A percentile compares a stretch with the other conserved stretches of the same genome.
Conservation (phyloP, 257 asterid genomes). For the Nicotiana noctiflora region DNA sequence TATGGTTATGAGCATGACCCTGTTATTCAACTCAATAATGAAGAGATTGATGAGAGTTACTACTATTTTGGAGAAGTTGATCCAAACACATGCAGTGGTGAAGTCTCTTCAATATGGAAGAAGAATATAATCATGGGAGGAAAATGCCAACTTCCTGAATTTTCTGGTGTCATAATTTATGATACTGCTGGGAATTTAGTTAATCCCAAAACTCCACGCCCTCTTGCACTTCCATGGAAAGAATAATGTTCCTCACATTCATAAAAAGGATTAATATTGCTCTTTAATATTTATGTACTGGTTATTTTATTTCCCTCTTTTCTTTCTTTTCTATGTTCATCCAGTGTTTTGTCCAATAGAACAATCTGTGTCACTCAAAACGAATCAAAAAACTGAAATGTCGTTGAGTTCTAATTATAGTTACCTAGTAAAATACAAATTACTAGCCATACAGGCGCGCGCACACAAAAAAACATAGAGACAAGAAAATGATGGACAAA, state of each 20-base stretch:
- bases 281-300: not conserved
- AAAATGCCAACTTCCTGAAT: conserved; percentile 75
- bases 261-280: not conserved
- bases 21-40: conserved; percentile 53
- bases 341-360: not conserved
- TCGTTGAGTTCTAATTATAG: not conserved
- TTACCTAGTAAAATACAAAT: not conserved
- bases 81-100: conserved; percentile 35
- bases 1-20: conserved; percentile 41
- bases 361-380: not conserved
- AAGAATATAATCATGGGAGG: conserved; percentile 82
- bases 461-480: not conserved
- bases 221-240: conserved; percentile 45
- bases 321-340: not conserved
- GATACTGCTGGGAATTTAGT: conserved; percentile 48
- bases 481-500: not conserved
- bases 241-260: not conserved
- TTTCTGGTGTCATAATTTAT: conserved; percentile 72
- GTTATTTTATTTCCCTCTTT: not conserved
- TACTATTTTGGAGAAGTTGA: conserved; percentile 41
- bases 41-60: conserved; percentile 26
- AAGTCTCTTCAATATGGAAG: conserved; percentile 55
- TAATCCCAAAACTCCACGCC: conserved; percentile 27
- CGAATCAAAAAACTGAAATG: not conserved
- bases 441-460: not conserved